These are phyloP conservation scores for Rhypophila decipiens DNA, from an alignment of 495 filamentous ascomycete species.

Conservation along the genomic window DNA sequence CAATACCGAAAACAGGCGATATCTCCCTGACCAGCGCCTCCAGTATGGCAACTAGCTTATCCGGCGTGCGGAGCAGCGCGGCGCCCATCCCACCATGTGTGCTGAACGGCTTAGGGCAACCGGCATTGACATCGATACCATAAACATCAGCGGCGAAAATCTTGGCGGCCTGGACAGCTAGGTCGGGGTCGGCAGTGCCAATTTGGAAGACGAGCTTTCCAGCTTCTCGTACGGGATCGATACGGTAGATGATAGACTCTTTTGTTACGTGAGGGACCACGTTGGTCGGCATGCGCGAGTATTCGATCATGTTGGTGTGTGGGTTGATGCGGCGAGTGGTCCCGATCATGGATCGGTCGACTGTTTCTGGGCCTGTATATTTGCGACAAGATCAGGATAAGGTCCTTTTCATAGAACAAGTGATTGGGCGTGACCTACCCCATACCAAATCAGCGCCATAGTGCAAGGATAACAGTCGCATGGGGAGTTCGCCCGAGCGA, in stretches of 20 bases:
- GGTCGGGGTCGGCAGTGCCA: constrained; percentile 72
- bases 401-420: not conserved
- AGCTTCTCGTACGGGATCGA: constrained; percentile 69
- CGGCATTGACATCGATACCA: constrained; percentile 95
- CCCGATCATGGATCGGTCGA: constrained; percentile 86
- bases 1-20: constrained; percentile 66
- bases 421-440: constrained; percentile 45
- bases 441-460: constrained; percentile 97
- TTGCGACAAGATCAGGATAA: not conserved
- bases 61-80: constrained; percentile 74
- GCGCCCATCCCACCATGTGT: constrained; percentile 92
- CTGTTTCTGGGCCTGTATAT: constrained; percentile 72
- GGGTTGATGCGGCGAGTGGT: constrained; percentile 69
- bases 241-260: constrained; percentile 74
- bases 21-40: constrained; percentile 74
- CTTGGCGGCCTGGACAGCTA: constrained; percentile 75
- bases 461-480: constrained; percentile 76
- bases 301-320: constrained; percentile 72
- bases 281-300: constrained; percentile 67
- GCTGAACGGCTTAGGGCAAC: constrained; percentile 94
- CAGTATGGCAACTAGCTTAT: constrained; percentile 74
- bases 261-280: constrained; percentile 36
- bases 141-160: constrained; percentile 79
- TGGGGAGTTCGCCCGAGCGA: constrained; percentile 87
- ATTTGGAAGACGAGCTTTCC: constrained; percentile 80